A percentile compares a stretch with the other conserved stretches of the same genome.
These are phyloP conservation scores for Sclerotinia minor DNA, from an alignment of 2,329 filamentous ascomycete genomes.

Conservation along the genomic window DNA sequence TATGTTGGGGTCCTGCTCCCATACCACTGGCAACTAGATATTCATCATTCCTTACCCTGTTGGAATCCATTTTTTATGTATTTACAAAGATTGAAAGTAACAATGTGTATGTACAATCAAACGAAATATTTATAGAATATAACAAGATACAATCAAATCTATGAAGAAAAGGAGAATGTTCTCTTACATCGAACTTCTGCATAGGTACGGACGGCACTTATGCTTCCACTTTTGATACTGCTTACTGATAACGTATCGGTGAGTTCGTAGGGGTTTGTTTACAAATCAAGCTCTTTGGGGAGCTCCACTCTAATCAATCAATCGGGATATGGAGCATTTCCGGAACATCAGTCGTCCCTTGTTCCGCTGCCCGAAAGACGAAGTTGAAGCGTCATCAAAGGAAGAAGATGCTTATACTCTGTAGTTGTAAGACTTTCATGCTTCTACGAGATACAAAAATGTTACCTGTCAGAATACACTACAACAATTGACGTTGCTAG, in stretches of 20 bases:
- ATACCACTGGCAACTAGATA: constrained; percentile 14
- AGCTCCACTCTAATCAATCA: background rate
- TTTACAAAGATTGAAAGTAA: background rate
- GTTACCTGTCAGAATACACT: too few relatives aligned
- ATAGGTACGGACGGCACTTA: background rate
- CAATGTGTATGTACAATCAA: background rate
- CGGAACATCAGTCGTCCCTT: background rate
- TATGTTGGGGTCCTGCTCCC: constrained; percentile 23
- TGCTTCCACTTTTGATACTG: background rate
- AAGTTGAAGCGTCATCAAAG: background rate
- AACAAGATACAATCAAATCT: background rate
- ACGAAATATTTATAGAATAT: background rate
- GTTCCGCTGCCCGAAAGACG: background rate
- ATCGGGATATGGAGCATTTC: constrained; percentile 4
- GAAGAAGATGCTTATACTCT: background rate
- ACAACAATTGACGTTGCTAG: background rate
- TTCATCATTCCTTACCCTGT: background rate
- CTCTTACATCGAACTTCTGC: background rate
- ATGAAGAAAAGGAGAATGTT: constrained; percentile 1
- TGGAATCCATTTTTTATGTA: background rate
- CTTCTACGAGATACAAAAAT: background rate
- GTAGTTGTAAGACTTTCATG: background rate
- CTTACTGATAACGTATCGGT: constrained; percentile 21
- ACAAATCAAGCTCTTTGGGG: constrained; percentile 2
- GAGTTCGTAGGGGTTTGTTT: background rate